Conservation (phyloP, 768 basidiomycete genomes). For the Clitopilus passeckerianus region DNA sequence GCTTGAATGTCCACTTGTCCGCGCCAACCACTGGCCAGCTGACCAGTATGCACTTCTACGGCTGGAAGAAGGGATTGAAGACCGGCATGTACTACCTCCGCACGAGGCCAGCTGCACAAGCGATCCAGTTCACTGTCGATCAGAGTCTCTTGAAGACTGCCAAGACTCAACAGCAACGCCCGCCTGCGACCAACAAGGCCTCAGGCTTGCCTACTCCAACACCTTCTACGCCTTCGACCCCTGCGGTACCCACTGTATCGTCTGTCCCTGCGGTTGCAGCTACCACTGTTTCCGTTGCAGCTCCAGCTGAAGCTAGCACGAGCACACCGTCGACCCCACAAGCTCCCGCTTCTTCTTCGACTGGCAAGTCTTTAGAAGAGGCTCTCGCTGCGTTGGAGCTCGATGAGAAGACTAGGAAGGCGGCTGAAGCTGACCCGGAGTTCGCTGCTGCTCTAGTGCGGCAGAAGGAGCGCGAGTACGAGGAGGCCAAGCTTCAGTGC, state of each 20-base stretch:
- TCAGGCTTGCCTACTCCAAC: slow-evolving; percentile 26
- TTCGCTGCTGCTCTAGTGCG: slow-evolving; percentile 75
- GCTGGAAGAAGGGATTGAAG: slow-evolving; percentile 99
- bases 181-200: slow-evolving; percentile 14
- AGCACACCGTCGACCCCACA: slow-evolving; percentile 10
- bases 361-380: slow-evolving; percentile 20
- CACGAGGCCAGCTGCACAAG: slow-evolving; percentile 90
- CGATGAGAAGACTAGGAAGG: slow-evolving; percentile 44
- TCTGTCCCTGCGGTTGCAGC: slow-evolving; percentile 12
- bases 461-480: slow-evolving; percentile 68
- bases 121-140: slow-evolving; percentile 97
- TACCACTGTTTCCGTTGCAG: no score
- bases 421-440: slow-evolving; percentile 62
- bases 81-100: slow-evolving; percentile 99
- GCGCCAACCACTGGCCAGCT: slow-evolving; percentile 88
- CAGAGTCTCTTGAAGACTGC: slow-evolving; percentile 68
- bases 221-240: slow-evolving; percentile 22
- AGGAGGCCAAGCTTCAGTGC: slow-evolving; percentile 78
- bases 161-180: slow-evolving; percentile 36
- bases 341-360: slow-evolving; percentile 14
- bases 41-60: slow-evolving; percentile 97
- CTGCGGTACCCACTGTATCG: slow-evolving; percentile 16
- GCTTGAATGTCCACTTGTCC: slow-evolving; percentile 89
- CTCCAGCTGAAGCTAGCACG: slow-evolving; percentile 4
- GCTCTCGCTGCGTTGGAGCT: slow-evolving; percentile 30